Base-by-base conservation (phyloP, 306 rosid genomes). In the Pueraria montana region DNA sequence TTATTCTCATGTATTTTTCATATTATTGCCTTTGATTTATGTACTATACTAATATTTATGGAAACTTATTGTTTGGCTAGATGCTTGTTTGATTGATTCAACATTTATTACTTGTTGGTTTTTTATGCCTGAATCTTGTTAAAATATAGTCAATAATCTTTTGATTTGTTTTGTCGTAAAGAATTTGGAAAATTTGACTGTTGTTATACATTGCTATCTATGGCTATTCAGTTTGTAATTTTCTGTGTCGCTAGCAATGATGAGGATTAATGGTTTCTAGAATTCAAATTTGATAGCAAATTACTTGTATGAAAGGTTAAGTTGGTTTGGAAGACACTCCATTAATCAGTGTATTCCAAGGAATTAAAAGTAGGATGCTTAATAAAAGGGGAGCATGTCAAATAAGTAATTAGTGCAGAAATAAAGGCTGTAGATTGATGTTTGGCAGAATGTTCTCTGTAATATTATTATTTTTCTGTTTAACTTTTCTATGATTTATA, bases 51-150 rank as follows among this genome's bases (percentile, higher is more conserved):
- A 17, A 27, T 68, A 20, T 67, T n/a, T 36, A 32, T 32, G 36
- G 36, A 12, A 36, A 45, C 21, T 5, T 61, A 27, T 69, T 26
- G 17, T 85, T 69, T 75, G 42, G 56, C 21, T 38, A 3, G 55
- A 63, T 50, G 55, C 27, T 71, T 68, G 78, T 59, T 68, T 70
- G 14, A 71, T 71, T 50, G 56, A 55, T 77, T 70, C 26, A 50
- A n/a, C 40, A 50, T 26, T 61, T 38, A 63, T 64, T 24, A 26
- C 61, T 55, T 20, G 17, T 66, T 72, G 58, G 23, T 67, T 80
- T 23, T 34, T 14, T 4, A 9, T 73, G 61, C 64, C 42, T 36
- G 78, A 38, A 67, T 73, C 70, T 67, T 50, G 3, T 66, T 18
- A 24, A 40, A 76, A 71, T 55, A 26, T 64, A 63, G 23, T 50